Base-by-base conservation (phyloP, 371 early-diverging fungal species). In the Mortierella sp. region DNA sequence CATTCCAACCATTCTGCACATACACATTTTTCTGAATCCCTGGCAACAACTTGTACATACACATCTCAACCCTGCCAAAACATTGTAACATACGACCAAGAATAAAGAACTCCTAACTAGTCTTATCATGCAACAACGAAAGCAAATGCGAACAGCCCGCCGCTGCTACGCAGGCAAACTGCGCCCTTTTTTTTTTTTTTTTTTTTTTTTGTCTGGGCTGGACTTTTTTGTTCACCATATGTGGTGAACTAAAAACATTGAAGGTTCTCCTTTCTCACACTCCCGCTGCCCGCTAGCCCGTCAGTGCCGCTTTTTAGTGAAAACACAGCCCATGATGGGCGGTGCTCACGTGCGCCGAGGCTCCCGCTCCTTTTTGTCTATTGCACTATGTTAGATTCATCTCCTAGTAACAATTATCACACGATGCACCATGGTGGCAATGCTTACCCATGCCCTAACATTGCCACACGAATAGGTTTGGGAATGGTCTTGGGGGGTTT, bases 291-390 rank as follows among this genome's bases (percentile, higher is more conserved):
- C 38, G 21, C 65, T 38, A 65, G 18, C 16, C 32, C 65, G 21
- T 21, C 38, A 14, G 18, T 10, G 2, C 5, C 35, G 35, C n/a
- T 11, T 58, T 58, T 58, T 58, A 58, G 51, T 18, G 56, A 7
- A 38, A 41, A 21, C 38, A 65, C 65, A 38, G 65, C 65, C 65
- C 32, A 35, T 65, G 48, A 46, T 46, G 65, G 24, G 65, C 65
- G 24, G 65, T 65, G 21, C 38, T 65, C 65, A 63, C 63, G 65
- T 65, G 38, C 41, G 38, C 24, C 60, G 60, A 60, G 14, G 60
- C 14, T 27, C 58, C 14, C 21, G 18, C 54, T 6, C 27, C 38
- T 4, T 18, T 32, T 35, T 35, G 8, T 38, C 35, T 1, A 18
- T 65, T 35, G 21, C 21, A 8, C 38, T 21, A 21, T 65, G 7